Evolutionary conservation across 1,284 basidiomycete genomes (phyloP), one percentile per base, ranked within the genome.

Genomic region (Trametes sp.): DNA sequence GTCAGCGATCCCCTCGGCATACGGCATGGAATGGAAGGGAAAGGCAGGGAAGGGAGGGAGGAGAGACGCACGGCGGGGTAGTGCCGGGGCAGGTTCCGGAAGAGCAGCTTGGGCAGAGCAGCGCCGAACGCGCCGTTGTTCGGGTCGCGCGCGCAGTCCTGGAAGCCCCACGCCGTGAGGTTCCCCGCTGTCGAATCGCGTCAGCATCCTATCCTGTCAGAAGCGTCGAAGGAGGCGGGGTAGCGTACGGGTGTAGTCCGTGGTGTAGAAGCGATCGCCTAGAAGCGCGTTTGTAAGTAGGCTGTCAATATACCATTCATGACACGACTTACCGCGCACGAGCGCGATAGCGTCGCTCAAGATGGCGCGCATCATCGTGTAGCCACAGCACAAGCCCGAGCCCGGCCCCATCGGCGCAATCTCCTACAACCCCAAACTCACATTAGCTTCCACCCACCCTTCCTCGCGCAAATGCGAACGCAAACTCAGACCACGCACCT

Each of bases 331-430:
- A 68, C 66, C 74, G n/a, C 76, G 72, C 23, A 80, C 90, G 78
- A 95, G 81, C 54, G 84, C 85, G 38, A 94, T 88, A 7, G 94
- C 94, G 72, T 96, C 94, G 14, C 89, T 83, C 19, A 96, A 80
- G 67, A 96, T 96, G 23, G 92, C 90, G 36, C 94, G 83, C 8
- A 92, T 93, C 70, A 95, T 92, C 9, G 94, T 95, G 78, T 89
- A 94, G 24, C 93, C 93, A n/a, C 93, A 92, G 74, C 92, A 93
- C 4, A 94, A 74, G 13, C 94, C 94, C 9, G 91, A 89, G n/a
- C 92, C 92, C 9, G 87, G 84, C 5, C 72, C 72, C 45, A 85
- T 84, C 21, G 87, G 84, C 14, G 76, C 72, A 72, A 95, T 95
- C 11, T 88, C 72, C 73, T 94, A 82, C 73, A 95, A 6, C 33